Evolutionary conservation across 1,284 basidiomycete species (phyloP), one percentile per base, ranked within the genome.

Genomic region (Prillingera fragicola): DNA sequence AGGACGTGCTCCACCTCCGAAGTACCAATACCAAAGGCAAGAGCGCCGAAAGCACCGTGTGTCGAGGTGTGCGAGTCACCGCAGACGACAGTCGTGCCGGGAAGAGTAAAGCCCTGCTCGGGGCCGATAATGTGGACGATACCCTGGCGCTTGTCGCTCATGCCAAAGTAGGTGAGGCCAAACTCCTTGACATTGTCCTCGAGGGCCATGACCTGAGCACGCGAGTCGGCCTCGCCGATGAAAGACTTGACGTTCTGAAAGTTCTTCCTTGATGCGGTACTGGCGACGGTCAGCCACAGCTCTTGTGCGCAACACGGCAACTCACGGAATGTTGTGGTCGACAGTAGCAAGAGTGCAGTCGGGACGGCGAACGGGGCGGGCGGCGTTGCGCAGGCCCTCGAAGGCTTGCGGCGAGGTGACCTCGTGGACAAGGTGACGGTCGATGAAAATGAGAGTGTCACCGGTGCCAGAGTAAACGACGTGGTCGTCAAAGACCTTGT

Each of bases 1-100:
- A 96, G 83, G 59, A 96, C 91, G 69, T 96, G 91, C 67, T 96
- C 91, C 58, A 96, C 91, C 70, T 96, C 91, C 40, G 90, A 92
- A 5, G 91, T 95, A 33, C 91, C 91, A 63, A 96, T 95, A 59
- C 92, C 91, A 63, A 96, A 96, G 0, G 91, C 91, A 53, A 95
- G 80, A 38, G 92, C 91, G 36, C 91, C 91, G 63, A 96, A 96
- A 1, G 91, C 92, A 38, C 92, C 91, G 66, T 96, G 91, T 12
- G 91, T 49, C n/a, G 51, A 49, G 19, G 51, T 49, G 51, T 49
- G 51, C 41, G 90, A 95, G 73, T 95, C 91, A 65, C 91, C 91
- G 61, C 91, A 96, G 40, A 95, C 90, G 59, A 90, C 90, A 24
- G 91, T 95, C 37, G 89, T 92, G 33, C 92, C 91, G 14, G 91